phyloP scores from a whole-genome alignment of 2,329 filamentous ascomycete genomes.

The Fusarium denticulatum region DNA sequence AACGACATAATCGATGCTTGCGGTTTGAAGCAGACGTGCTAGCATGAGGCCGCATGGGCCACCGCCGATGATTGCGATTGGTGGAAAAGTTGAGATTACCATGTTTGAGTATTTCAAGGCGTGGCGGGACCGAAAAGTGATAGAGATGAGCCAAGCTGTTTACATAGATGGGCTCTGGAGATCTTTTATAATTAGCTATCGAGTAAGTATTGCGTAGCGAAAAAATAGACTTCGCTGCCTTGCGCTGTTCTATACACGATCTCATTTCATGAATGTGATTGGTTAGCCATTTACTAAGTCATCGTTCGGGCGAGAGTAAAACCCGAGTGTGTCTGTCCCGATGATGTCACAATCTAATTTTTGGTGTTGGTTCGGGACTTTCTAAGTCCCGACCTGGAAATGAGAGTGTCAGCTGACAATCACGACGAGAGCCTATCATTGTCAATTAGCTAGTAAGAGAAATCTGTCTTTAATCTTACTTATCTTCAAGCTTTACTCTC shows the following conservation, averaged over 20 bases:
- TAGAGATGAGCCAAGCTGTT: no score
- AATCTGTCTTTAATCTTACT: accelerated
- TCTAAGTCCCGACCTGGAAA: neutral
- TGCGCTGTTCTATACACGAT: no score
- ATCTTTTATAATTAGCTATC: neutral
- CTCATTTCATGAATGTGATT: accelerated
- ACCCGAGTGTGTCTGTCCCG: accelerated
- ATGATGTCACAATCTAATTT: accelerated
- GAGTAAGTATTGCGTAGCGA: accelerated
- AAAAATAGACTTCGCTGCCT: neutral
- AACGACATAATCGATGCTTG: neutral
- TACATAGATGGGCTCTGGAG: accelerated
- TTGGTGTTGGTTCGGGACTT: neutral
- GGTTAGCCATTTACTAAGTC: accelerated
- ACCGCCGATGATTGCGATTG: slow-evolving; percentile 1
- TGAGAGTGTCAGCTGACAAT: accelerated
- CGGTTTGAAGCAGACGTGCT: neutral
- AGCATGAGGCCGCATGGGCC: neutral
- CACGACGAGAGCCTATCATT: accelerated
- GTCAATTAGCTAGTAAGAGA: accelerated
- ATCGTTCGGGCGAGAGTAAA: accelerated
- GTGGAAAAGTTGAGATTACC: neutral
- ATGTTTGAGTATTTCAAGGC: neutral
- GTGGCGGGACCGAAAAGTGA: neutral
- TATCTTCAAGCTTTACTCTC: accelerated